Conservation (phyloP, 2,329 filamentous ascomycete genomes). For the Mollisiaceae sp. region DNA sequence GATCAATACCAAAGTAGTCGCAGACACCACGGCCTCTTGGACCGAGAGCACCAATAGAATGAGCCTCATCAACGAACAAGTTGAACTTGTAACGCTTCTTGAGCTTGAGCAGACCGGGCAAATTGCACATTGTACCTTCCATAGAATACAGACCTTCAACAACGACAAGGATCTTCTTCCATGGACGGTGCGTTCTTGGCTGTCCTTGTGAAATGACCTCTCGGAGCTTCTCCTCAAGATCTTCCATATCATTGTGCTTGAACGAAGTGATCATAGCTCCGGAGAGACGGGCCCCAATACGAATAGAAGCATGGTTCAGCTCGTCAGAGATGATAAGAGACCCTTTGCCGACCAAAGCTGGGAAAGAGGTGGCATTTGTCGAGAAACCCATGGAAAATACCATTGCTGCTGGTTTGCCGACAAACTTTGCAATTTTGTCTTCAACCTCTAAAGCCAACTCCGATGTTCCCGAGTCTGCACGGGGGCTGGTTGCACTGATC, state of each 20-base stretch:
- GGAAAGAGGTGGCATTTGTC: slow-evolving; percentile 92
- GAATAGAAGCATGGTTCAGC: slow-evolving; percentile 96
- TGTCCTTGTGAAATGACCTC: slow-evolving; percentile 96
- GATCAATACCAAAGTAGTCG: slow-evolving; percentile 94
- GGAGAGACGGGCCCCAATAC: slow-evolving; percentile 90
- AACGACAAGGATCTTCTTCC: slow-evolving; percentile 98
- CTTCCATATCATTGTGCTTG: slow-evolving; percentile 94
- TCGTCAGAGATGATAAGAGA: slow-evolving; percentile 96
- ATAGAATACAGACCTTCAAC: slow-evolving; percentile 98
- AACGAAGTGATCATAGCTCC: slow-evolving; percentile 95
- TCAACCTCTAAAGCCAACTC: slow-evolving; percentile 91
- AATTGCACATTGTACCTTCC: slow-evolving; percentile 98
- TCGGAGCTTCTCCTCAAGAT: slow-evolving; percentile 84
- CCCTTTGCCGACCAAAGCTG: slow-evolving; percentile 89
- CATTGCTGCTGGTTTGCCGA: slow-evolving; percentile 93
- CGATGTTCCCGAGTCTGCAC: slow-evolving; percentile 82
- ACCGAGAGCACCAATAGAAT: slow-evolving; percentile 92
- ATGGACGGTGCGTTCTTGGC: slow-evolving; percentile 95
- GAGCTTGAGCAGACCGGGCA: slow-evolving; percentile 84
- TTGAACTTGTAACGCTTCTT: slow-evolving; percentile 98
- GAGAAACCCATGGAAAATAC: slow-evolving; percentile 99
- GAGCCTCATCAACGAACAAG: slow-evolving; percentile 94
- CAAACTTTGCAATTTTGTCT: slow-evolving; percentile 84
- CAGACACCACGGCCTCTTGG: slow-evolving; percentile 90
- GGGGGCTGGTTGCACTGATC: slow-evolving; percentile 79